Conservation (phyloP, 805 yeast species). For the Yueomyces sp. region DNA sequence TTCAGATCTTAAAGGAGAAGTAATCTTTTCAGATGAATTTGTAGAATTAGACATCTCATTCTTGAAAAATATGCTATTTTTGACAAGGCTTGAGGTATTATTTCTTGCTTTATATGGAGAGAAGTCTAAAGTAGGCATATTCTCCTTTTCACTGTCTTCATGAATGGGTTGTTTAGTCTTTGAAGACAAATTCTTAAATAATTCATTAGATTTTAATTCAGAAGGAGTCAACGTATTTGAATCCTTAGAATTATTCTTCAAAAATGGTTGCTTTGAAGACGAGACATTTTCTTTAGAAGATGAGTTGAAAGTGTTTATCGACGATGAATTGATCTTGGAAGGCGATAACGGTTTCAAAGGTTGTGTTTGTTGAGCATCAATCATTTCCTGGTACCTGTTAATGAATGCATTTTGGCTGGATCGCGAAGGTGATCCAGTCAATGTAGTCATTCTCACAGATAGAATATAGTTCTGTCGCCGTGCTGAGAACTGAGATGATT, state of each 20-base stretch:
- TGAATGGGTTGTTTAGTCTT: not conserved
- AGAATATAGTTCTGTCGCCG: too few relatives aligned
- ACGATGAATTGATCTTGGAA: conserved; percentile 10
- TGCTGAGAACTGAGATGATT: too few relatives aligned
- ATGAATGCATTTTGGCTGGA: conserved; percentile 11
- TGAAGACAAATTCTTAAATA: not conserved
- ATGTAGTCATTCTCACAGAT: conserved; percentile 4
- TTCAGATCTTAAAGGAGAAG: too few relatives aligned
- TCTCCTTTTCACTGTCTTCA: not conserved
- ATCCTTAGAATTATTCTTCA: too few relatives aligned
- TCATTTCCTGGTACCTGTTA: conserved; percentile 17
- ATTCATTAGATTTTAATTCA: not conserved
- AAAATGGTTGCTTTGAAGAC: not conserved
- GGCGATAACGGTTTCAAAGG: conserved; percentile 14
- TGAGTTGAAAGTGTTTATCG: too few relatives aligned
- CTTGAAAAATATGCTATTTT: not conserved
- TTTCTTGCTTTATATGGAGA: not conserved
- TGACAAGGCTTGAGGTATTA: not conserved
- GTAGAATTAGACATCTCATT: not conserved
- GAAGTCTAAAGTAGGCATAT: not conserved
- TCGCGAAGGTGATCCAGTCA: conserved; percentile 12
- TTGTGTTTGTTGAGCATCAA: conserved; percentile 5
- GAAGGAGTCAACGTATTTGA: not conserved
- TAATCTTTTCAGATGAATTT: too few relatives aligned
- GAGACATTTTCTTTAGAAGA: too few relatives aligned